Evolutionary conservation across 2,329 filamentous ascomycete species (phyloP).

Genomic region (Helotiales sp.): DNA sequence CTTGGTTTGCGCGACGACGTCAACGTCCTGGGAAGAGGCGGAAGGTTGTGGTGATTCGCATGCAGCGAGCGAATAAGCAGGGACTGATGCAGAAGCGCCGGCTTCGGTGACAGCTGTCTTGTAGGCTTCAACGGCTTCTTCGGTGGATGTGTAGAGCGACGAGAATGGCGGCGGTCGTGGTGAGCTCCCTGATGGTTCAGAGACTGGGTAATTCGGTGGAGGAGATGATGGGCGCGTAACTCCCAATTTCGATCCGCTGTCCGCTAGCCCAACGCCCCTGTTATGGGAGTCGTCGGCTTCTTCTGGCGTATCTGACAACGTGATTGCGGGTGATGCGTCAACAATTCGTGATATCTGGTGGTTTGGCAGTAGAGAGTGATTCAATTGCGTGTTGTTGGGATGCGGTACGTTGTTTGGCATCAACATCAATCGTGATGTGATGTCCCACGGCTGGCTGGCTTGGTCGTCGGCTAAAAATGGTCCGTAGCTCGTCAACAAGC

Average conservation of each 20-base stretch:
- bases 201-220: constrained; percentile 63
- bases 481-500: constrained; percentile 11
- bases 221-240: constrained; percentile 53
- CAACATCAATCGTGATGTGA: neutral
- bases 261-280: constrained; percentile 47
- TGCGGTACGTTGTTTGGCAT: neutral
- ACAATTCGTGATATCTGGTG: constrained; percentile 14
- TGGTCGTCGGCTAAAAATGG: constrained; percentile 10
- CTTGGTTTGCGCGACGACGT: constrained; percentile 76
- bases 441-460: neutral
- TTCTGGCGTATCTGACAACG: constrained; percentile 53
- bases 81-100: constrained; percentile 49
- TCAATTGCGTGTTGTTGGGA: constrained; percentile 11
- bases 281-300: constrained; percentile 47
- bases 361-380: constrained; percentile 3
- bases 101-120: constrained; percentile 46
- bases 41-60: constrained; percentile 40
- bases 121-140: constrained; percentile 46
- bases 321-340: constrained; percentile 44
- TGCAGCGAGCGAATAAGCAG: constrained; percentile 58
- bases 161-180: constrained; percentile 63
- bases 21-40: constrained; percentile 46
- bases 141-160: constrained; percentile 58
- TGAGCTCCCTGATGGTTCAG: constrained; percentile 56
- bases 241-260: constrained; percentile 43